These are phyloP conservation scores for Monosporascus sp. DNA, from an alignment of 2,329 filamentous ascomycete genomes.

Conservation along the genomic window DNA sequence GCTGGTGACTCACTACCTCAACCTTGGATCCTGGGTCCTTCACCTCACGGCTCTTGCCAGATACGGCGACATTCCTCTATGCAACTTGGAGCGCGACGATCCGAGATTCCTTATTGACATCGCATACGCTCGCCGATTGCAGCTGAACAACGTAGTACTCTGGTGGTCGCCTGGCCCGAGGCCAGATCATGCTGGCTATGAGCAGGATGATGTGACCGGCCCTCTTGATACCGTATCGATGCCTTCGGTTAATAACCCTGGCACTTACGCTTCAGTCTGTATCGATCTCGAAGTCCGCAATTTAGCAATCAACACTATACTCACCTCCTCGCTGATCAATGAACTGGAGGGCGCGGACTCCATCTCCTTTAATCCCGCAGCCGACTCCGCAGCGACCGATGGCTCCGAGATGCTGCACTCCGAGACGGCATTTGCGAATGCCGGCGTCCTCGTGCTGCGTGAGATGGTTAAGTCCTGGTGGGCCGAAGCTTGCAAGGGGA, in stretches of 20 bases:
- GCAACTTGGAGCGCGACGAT: slow-evolving; percentile 91
- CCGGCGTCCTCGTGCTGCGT: slow-evolving; percentile 81
- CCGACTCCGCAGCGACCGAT: slow-evolving; percentile 54
- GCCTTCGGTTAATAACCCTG: slow-evolving; percentile 88
- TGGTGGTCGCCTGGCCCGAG: slow-evolving; percentile 91
- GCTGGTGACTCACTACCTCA: slow-evolving; percentile 83
- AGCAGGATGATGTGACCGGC: slow-evolving; percentile 82
- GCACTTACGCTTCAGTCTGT: slow-evolving; percentile 92
- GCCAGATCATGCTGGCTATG: slow-evolving; percentile 93
- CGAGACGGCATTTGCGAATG: slow-evolving; percentile 88
- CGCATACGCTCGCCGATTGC: slow-evolving; percentile 83
- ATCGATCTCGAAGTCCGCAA: slow-evolving; percentile 94
- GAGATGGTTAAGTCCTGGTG: slow-evolving; percentile 99
- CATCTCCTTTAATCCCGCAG: slow-evolving; percentile 75
- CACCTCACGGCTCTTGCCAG: slow-evolving; percentile 83
- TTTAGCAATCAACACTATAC: slow-evolving; percentile 92
- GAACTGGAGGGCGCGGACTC: slow-evolving; percentile 89
- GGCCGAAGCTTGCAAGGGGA: slow-evolving; percentile 85
- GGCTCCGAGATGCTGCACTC: slow-evolving; percentile 69
- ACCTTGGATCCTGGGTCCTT: slow-evolving; percentile 85
- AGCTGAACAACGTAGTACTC: slow-evolving; percentile 86
- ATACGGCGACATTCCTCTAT: slow-evolving; percentile 91
- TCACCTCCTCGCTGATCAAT: slow-evolving; percentile 94
- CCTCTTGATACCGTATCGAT: slow-evolving; percentile 83
- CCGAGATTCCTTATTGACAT: slow-evolving; percentile 94